Conservation (phyloP, 2,329 filamentous ascomycete genomes). For the Exophiala sideris region DNA sequence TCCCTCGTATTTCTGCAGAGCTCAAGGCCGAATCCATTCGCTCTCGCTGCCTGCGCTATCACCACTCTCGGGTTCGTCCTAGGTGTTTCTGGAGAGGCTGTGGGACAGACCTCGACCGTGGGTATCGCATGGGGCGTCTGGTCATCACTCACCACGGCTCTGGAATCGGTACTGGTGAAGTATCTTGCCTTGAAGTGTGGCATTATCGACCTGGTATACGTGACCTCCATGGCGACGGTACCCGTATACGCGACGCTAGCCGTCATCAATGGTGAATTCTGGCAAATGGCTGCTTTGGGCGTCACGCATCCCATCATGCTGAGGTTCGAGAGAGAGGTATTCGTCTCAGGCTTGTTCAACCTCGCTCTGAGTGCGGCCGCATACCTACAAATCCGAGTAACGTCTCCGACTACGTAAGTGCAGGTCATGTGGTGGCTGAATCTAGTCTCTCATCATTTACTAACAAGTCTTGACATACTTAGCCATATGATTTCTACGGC, state of each 20-base stretch:
- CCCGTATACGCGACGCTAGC: neutral
- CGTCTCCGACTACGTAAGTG: neutral
- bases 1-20: neutral
- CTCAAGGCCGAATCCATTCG: neutral
- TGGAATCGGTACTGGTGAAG: neutral
- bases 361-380: neutral
- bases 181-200: neutral
- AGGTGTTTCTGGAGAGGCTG: neutral
- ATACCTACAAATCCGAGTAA: neutral
- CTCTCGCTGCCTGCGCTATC: neutral
- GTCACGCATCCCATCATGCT: neutral
- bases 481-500: conserved; percentile 1
- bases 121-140: neutral
- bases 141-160: neutral
- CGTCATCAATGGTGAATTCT: neutral
- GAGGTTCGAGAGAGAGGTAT: neutral
- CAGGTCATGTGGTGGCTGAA: neutral
- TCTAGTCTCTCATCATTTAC: no score
- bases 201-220: neutral
- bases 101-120: neutral
- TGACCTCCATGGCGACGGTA: neutral
- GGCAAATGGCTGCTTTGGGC: neutral
- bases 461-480: no score
- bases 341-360: neutral
- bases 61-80: neutral